Percentiles rank a stretch among this genome's conserved stretches.
These are phyloP conservation scores for Hapsidospora chrysogenum DNA, from an alignment of 495 filamentous ascomycete genomes.

Conservation along the genomic window DNA sequence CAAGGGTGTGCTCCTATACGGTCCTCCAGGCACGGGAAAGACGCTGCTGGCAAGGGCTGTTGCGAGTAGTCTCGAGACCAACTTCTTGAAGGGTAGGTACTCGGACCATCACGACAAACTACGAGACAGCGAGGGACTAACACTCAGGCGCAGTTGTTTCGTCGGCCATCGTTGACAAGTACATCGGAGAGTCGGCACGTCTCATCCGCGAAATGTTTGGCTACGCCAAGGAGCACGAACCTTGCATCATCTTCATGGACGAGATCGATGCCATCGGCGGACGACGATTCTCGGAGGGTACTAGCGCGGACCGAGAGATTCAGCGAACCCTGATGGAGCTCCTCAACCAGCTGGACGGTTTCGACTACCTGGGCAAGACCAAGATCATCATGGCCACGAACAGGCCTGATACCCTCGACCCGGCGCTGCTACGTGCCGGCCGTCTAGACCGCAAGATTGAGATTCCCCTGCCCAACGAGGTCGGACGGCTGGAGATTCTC, in stretches of 20 bases:
- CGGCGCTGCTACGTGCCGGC: slow-evolving; percentile 82
- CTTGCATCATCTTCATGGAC: slow-evolving; percentile 99
- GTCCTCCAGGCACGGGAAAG: slow-evolving; percentile 96
- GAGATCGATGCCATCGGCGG: slow-evolving; percentile 99
- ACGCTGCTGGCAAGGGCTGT: slow-evolving; percentile 90
- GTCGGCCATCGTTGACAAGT: slow-evolving; percentile 99
- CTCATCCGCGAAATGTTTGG: slow-evolving; percentile 99
- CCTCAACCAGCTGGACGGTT: slow-evolving; percentile 96
- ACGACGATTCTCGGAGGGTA: slow-evolving; percentile 94
- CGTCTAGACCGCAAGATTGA: slow-evolving; percentile 96
- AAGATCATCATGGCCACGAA: slow-evolving; percentile 99
- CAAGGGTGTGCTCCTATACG: slow-evolving; percentile 94
- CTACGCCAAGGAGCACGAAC: slow-evolving; percentile 98
- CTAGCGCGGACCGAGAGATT: slow-evolving; percentile 94
- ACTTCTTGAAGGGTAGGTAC: slow-evolving; percentile 81
- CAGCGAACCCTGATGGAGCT: slow-evolving; percentile 98
- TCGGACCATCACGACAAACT: neutral
- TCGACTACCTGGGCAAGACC: slow-evolving; percentile 97
- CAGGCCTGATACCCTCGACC: slow-evolving; percentile 93
- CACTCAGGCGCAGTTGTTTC: slow-evolving; percentile 62
- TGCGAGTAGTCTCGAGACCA: slow-evolving; percentile 92
- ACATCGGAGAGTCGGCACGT: slow-evolving; percentile 95
- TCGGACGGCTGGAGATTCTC: slow-evolving; percentile 90
- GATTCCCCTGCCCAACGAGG: slow-evolving; percentile 97
- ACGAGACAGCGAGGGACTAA: slow-evolving; percentile 2